Percentiles rank a stretch among this genome's conserved stretches.
Conservation (phyloP, 2,329 filamentous ascomycete species). For the Hypoxylon sp. region DNA sequence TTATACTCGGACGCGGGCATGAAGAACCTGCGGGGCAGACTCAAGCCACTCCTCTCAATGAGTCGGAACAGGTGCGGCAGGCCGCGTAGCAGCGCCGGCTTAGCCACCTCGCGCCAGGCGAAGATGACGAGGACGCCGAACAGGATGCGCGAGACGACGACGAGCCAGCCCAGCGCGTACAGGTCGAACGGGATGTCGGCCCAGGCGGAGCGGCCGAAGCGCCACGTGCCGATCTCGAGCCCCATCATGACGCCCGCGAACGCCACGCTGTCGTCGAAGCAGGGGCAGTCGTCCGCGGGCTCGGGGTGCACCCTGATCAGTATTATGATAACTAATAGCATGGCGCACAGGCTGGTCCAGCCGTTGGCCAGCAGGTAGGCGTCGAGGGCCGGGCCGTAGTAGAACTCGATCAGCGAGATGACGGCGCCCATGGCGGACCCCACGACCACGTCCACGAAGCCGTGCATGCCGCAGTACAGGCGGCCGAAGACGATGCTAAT, state of each 20-base stretch:
- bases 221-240: conserved; percentile 86
- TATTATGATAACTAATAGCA: conserved; percentile 76
- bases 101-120: conserved; percentile 90
- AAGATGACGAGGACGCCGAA: conserved; percentile 89
- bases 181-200: conserved; percentile 73
- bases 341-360: conserved; percentile 74
- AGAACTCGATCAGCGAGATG: conserved; percentile 72
- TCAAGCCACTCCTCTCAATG: conserved; percentile 83
- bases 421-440: conserved; percentile 83
- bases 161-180: conserved; percentile 74
- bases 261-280: conserved; percentile 95
- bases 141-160: conserved; percentile 76
- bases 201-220: conserved; percentile 72
- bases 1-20: conserved; percentile 91
- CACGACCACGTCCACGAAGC: conserved; percentile 89
- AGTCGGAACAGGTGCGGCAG: conserved; percentile 90
- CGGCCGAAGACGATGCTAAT: conserved; percentile 90
- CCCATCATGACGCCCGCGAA: conserved; percentile 94
- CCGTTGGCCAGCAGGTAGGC: conserved; percentile 76
- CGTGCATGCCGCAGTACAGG: conserved; percentile 98
- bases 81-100: conserved; percentile 81
- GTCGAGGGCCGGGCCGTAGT: conserved; percentile 75
- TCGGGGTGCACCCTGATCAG: conserved; percentile 93
- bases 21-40: conserved; percentile 91
- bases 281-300: conserved; percentile 95